These are phyloP conservation scores for Solanum rostratum DNA, from an alignment of 257 asterid genomes.

Conservation along the genomic window DNA sequence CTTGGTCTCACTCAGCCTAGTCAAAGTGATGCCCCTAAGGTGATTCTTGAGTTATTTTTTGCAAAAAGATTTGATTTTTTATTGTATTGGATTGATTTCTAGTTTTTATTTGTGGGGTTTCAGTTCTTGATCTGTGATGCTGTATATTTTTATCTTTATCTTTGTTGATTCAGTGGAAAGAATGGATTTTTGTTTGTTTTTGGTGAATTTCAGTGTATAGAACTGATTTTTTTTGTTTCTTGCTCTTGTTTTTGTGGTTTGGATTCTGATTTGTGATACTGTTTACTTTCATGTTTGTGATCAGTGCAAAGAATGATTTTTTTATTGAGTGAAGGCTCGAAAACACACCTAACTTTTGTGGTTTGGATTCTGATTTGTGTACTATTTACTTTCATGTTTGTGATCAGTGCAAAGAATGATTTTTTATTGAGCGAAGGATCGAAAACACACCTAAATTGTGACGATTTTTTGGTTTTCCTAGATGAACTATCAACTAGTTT, in stretches of 20 bases:
- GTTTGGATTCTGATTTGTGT: no score
- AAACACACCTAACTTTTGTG: not conserved
- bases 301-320: not conserved
- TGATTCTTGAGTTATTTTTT: not conserved
- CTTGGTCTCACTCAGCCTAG: slow-evolving; percentile 40
- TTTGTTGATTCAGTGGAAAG: not conserved
- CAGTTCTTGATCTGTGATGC: not conserved
- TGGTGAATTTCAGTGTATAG: not conserved
- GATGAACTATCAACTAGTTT: not conserved
- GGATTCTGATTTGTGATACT: not conserved
- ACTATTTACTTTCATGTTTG: no score
- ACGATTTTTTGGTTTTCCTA: not conserved
- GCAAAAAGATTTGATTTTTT: not conserved
- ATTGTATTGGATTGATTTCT: not conserved
- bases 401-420: not conserved
- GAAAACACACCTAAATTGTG: not conserved
- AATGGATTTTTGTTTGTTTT: not conserved
- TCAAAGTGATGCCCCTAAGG: slow-evolving; percentile 26
- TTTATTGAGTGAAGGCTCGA: not conserved
- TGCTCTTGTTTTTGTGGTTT: not conserved
- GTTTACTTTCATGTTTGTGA: not conserved
- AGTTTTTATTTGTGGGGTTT: not conserved
- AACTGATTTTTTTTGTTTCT: not conserved
- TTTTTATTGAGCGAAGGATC: not conserved
- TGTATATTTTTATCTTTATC: not conserved